These are phyloP conservation scores for Triticum dicoccoides DNA, from an alignment of 176 grass and related monocot genomes.

Conservation along the genomic window DNA sequence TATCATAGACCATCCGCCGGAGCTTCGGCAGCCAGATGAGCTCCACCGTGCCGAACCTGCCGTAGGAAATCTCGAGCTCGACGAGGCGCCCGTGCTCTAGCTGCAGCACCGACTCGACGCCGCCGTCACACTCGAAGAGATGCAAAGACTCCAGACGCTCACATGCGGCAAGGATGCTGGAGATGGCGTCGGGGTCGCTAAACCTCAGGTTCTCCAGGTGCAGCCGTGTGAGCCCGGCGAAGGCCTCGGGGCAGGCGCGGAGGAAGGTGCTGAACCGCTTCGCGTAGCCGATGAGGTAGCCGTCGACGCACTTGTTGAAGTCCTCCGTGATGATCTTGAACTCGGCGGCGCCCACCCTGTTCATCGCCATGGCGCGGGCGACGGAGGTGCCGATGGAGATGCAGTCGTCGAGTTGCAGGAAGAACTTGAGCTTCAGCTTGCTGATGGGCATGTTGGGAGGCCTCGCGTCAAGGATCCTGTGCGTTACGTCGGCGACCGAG, in stretches of 20 bases:
- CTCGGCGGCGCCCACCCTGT: too few species aligned
- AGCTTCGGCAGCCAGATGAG: neutral
- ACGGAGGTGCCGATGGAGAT: too few species aligned
- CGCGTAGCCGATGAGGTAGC: too few species aligned
- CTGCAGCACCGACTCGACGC: neutral
- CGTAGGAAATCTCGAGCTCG: neutral
- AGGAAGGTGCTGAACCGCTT: neutral
- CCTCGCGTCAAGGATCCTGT: too few species aligned
- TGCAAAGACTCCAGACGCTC: neutral
- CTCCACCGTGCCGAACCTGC: neutral
- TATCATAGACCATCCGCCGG: neutral
- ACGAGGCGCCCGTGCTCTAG: neutral
- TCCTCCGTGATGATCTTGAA: too few species aligned
- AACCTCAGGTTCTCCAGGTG: too few species aligned
- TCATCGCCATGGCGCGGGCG: too few species aligned
- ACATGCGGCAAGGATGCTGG: neutral
- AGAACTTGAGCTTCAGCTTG: too few species aligned
- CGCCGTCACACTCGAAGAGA: neutral
- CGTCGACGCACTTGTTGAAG: too few species aligned
- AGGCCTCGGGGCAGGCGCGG: neutral
- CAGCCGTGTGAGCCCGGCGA: neutral
- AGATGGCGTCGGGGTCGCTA: neutral
- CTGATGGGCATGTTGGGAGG: too few species aligned
- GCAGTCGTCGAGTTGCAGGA: too few species aligned
- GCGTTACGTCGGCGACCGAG: accelerated